A percentile compares a stretch with the other conserved stretches of the same genome.
Evolutionary conservation across 768 basidiomycete genomes (phyloP).

Genomic region (Macrocybe gigantea): DNA sequence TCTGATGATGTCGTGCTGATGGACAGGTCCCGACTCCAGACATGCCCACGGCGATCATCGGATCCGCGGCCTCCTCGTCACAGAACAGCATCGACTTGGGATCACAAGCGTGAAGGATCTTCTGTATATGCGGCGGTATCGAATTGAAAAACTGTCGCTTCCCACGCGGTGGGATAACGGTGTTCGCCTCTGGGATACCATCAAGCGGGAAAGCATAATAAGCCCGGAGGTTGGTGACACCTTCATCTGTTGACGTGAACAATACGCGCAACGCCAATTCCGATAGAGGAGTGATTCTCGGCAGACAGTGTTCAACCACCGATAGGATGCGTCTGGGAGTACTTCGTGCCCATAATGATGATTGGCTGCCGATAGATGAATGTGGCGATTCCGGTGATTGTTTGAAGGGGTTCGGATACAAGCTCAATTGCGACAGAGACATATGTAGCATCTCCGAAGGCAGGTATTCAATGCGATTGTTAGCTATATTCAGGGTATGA

Average conservation of each 20-base stretch:
- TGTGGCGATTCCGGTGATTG: conserved; percentile 12
- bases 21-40: conserved; percentile 40
- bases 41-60: conserved; percentile 11
- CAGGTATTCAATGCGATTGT: conserved; percentile 52
- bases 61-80: conserved; percentile 11
- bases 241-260: conserved; percentile 15
- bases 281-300: conserved; percentile 22
- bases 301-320: conserved; percentile 12
- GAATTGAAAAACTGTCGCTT: background rate
- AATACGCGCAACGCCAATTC: conserved; percentile 28
- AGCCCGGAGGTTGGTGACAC: conserved; percentile 23
- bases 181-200: conserved; percentile 4
- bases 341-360: background rate
- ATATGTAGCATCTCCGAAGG: conserved; percentile 63
- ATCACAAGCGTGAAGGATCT: conserved; percentile 28
- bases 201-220: conserved; percentile 30
- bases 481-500: conserved; percentile 53
- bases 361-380: conserved; percentile 6
- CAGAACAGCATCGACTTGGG: conserved; percentile 29
- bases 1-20: conserved; percentile 36
- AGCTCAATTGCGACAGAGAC: conserved; percentile 37
- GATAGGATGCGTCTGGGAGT: conserved; percentile 18
- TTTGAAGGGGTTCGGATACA: conserved; percentile 61
- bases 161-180: too few species aligned
- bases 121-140: conserved; percentile 23